These are phyloP conservation scores for Sclerotinia trifoliorum DNA, from an alignment of 2,329 filamentous ascomycete genomes.

Conservation along the genomic window DNA sequence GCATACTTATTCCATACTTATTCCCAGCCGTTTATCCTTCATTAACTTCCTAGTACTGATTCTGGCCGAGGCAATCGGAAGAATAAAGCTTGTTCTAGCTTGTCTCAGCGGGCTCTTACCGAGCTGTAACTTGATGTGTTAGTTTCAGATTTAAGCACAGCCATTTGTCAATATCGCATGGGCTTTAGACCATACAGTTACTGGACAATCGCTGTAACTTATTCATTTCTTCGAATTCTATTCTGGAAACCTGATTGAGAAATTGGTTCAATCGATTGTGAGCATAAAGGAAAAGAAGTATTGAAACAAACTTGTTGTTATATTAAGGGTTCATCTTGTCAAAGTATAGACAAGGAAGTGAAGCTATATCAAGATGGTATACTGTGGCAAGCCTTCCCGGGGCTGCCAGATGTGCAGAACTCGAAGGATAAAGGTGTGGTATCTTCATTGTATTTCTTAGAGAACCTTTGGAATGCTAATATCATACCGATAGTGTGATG, in stretches of 20 bases:
- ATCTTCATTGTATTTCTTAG: not conserved
- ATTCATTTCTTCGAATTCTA: not conserved
- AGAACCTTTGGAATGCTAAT: conserved; percentile 29
- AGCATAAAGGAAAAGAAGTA: not conserved
- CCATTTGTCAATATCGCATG: conserved; percentile 15
- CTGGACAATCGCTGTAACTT: not conserved
- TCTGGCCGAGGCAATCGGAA: conserved; percentile 5
- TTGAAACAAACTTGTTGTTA: not conserved
- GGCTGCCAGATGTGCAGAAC: conserved; percentile 75
- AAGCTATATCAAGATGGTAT: conserved; percentile 53
- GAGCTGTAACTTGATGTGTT: conserved; percentile 8
- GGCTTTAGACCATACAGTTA: conserved; percentile 6
- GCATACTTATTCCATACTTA: not conserved
- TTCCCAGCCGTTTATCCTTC: not conserved
- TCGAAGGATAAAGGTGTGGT: conserved; percentile 67
- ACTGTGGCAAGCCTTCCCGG: conserved; percentile 63
- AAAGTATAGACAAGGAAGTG: not conserved
- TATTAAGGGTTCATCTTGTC: not conserved
- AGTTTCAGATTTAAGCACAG: conserved; percentile 20
- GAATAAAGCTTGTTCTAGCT: conserved; percentile 11
- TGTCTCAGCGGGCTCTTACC: conserved; percentile 14
- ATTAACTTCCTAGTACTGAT: not conserved
- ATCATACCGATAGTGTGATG: conserved; percentile 56
- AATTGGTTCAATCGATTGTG: not conserved
- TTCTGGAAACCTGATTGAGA: conserved; percentile 1